Base-by-base conservation (phyloP, 257 asterid genomes). In the Gentiana macrophylla region DNA sequence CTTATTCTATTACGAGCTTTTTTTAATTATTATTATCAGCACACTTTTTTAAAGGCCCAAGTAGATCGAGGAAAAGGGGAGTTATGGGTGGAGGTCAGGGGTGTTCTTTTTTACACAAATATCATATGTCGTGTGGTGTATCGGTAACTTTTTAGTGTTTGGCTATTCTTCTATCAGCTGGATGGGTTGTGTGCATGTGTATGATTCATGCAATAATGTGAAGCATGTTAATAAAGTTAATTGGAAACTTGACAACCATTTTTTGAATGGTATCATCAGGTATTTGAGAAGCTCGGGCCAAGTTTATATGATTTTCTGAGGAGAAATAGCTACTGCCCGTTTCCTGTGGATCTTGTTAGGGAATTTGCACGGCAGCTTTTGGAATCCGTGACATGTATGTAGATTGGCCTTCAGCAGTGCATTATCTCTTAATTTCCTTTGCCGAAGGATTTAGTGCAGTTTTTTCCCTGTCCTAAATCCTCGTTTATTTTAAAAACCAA, bases 221-320 rank as follows among this genome's bases (percentile, higher is more conserved):
- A 24, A 24, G 24, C 24, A 24, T 24, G 24, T 24, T 24, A 24
- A 24, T 24, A 24, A 24, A 24, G 24, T 24, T 24, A 24, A 24
- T 58, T 52, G 69, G 63, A 56, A 73, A 71, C 77, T 73, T 81
- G 78, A 81, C 77, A 60, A 45, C 50, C 61, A 69, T 67, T 72
- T 79, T 77, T 75, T 75, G 73, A 75, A 80, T 86, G 96, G 77
- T 86, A 65, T 77, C 77, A 75, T 70, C 94, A 90, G 97, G 97
- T 90, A 56, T 90, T 90, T 82, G 97, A 90, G 97, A 90, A 79
- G 94, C 97, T 90, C 80, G 97, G 96, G 64, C 97, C 96, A 75
- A 86, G 96, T 79, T 84, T 90, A 78, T 90, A 86, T 64, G 97
- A 82, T 80, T 82, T 90, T 75, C 94, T 86, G 73, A 86, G 86